These are phyloP conservation scores for Fusarium robinianum DNA, from an alignment of 2,329 filamentous ascomycete genomes.

Conservation along the genomic window DNA sequence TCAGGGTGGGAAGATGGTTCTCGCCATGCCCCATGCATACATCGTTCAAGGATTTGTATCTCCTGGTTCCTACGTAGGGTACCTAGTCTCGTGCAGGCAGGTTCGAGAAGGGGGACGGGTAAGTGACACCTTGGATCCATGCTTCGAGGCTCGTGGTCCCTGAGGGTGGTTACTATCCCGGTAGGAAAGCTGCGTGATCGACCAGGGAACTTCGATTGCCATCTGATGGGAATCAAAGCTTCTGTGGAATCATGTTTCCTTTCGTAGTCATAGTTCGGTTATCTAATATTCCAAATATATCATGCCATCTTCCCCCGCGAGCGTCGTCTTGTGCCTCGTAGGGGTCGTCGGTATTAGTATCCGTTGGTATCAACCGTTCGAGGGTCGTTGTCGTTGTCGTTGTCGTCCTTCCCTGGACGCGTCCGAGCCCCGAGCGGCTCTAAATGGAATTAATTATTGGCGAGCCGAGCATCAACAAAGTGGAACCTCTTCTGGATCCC, in stretches of 20 bases:
- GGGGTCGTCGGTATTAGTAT: too few relatives aligned
- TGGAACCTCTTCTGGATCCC: neutral
- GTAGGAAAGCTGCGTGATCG: conserved; percentile 12
- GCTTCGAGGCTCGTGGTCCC: conserved; percentile 26
- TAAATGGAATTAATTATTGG: conserved; percentile 5
- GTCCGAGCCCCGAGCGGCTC: conserved; percentile 6
- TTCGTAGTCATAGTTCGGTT: too few relatives aligned
- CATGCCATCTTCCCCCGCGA: too few relatives aligned
- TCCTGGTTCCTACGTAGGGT: conserved; percentile 22
- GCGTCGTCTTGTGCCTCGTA: too few relatives aligned
- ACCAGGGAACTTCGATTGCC: neutral
- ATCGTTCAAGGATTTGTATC: conserved; percentile 29
- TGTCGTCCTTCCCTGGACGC: too few relatives aligned
- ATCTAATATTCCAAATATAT: too few relatives aligned
- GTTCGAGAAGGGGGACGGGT: conserved; percentile 11
- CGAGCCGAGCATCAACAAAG: conserved; percentile 4
- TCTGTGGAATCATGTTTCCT: too few relatives aligned
- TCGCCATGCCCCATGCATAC: conserved; percentile 10
- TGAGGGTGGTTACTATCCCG: conserved; percentile 15
- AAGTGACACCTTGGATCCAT: conserved; percentile 21
- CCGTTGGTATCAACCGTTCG: neutral
- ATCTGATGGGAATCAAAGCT: too few relatives aligned
- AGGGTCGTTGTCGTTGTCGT: too few relatives aligned
- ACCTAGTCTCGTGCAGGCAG: too few relatives aligned
- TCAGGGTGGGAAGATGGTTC: conserved; percentile 15